Percentiles rank a stretch among this genome's conserved stretches.
Conservation (phyloP, 2,329 filamentous ascomycete genomes). For the Hypocrella siamensis region DNA sequence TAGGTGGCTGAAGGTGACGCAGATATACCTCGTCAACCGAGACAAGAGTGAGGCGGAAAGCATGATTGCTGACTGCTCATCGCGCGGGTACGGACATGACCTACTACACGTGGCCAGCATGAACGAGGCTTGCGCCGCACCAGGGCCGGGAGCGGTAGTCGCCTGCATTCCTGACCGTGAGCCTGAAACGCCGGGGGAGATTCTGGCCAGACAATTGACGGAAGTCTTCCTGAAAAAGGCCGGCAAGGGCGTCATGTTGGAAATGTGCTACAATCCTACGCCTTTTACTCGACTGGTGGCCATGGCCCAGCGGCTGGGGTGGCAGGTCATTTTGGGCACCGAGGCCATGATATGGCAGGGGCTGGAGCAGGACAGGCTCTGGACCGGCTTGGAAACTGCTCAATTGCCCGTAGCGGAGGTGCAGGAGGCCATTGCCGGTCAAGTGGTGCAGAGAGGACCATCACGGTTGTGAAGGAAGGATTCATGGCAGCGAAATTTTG, state of each 20-base stretch:
- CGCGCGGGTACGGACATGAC: conserved; percentile 41
- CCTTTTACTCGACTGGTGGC: conserved; percentile 52
- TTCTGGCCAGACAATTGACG: conserved; percentile 38
- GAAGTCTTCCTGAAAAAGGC: conserved; percentile 29
- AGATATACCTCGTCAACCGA: conserved; percentile 65
- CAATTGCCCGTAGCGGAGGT: conserved; percentile 45
- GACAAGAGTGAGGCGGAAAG: conserved; percentile 50
- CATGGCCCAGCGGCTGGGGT: conserved; percentile 44
- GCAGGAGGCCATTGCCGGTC: conserved; percentile 31
- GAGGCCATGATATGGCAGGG: conserved; percentile 69
- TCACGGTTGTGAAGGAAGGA: conserved; percentile 11
- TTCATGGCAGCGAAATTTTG: too few species aligned
- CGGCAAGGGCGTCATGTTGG: conserved; percentile 52
- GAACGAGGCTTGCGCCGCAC: conserved; percentile 41
- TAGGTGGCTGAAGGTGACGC: conserved; percentile 49
- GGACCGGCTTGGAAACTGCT: conserved; percentile 45
- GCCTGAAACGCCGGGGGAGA: conserved; percentile 49
- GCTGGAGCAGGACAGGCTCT: conserved; percentile 48
- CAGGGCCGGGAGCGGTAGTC: conserved; percentile 50
- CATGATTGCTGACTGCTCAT: conserved; percentile 47
- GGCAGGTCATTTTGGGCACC: conserved; percentile 61
- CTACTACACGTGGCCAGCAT: conserved; percentile 46
- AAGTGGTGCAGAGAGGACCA: conserved; percentile 18
- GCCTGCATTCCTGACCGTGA: conserved; percentile 63
- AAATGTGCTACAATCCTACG: conserved; percentile 72